phyloP scores from a whole-genome alignment of 257 asterid genomes.

The Solanum tarapatanum region DNA sequence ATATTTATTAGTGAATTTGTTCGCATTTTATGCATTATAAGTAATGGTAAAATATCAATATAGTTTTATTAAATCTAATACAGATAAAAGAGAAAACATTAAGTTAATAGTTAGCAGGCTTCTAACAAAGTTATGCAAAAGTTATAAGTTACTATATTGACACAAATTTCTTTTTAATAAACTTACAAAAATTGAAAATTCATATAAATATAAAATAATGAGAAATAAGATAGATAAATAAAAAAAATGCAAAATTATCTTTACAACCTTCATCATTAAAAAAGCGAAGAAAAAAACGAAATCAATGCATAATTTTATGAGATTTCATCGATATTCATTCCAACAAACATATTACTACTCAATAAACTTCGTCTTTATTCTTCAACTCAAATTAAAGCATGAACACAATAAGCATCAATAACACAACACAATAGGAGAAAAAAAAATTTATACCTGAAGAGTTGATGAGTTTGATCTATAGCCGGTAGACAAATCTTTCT shows the following conservation, averaged over 20 bases:
- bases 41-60: too few relatives aligned
- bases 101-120: neutral
- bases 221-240: neutral
- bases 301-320: neutral
- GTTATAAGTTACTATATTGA: neutral
- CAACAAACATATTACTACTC: neutral
- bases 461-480: neutral
- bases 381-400: neutral
- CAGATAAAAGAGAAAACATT: neutral
- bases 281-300: neutral
- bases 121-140: neutral
- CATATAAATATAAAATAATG: too few relatives aligned
- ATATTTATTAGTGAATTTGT: neutral
- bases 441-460: neutral
- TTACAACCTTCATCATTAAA: neutral
- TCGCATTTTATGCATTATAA: too few relatives aligned
- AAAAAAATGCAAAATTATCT: neutral
- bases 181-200: neutral
- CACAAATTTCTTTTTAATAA: too few relatives aligned
- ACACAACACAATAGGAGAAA: neutral
- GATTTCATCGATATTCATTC: neutral
- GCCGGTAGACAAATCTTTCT: neutral
- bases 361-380: neutral
- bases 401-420: neutral
- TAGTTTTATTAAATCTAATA: neutral